Evolutionary conservation across 495 filamentous ascomycete species (phyloP).

Genomic region (Evansstolkia leycettana): DNA sequence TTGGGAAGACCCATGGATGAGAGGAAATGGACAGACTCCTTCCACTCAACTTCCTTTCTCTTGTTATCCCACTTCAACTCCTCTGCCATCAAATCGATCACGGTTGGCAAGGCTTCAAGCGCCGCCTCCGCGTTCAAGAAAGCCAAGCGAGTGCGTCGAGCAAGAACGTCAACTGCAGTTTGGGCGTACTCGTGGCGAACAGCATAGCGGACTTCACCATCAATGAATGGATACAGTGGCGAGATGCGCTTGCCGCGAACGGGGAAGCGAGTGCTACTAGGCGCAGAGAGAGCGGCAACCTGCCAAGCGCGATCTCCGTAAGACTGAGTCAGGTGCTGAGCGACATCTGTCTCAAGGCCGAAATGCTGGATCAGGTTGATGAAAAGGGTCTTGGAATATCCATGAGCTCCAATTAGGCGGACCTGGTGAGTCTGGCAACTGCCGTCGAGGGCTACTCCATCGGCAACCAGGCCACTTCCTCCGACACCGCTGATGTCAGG

Average conservation of each 20-base stretch:
- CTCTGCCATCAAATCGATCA: conserved; percentile 89
- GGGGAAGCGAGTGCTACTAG: conserved; percentile 77
- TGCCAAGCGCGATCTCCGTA: conserved; percentile 97
- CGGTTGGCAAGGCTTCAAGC: conserved; percentile 71
- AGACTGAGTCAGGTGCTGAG: conserved; percentile 75
- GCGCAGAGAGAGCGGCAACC: conserved; percentile 71
- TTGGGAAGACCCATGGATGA: conserved; percentile 80
- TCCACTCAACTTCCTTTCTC: conserved; percentile 77
- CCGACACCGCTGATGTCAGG: conserved; percentile 73
- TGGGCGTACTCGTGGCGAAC: conserved; percentile 88
- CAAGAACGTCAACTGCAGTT: conserved; percentile 84
- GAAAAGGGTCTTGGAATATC: conserved; percentile 89
- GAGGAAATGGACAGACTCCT: conserved; percentile 62
- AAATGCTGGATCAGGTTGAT: conserved; percentile 98
- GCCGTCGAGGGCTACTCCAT: conserved; percentile 68
- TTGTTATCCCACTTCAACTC: conserved; percentile 73
- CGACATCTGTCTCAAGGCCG: conserved; percentile 89
- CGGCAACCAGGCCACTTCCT: conserved; percentile 45
- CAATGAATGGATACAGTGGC: conserved; percentile 83
- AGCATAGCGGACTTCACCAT: conserved; percentile 89
- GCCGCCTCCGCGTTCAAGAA: conserved; percentile 95
- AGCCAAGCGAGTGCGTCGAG: conserved; percentile 74
- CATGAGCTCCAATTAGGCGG: conserved; percentile 84
- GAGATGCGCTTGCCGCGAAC: conserved; percentile 76
- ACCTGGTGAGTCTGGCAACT: conserved; percentile 85